phyloP scores from a whole-genome alignment of 1,284 basidiomycete species.

The Irpex sp. region DNA sequence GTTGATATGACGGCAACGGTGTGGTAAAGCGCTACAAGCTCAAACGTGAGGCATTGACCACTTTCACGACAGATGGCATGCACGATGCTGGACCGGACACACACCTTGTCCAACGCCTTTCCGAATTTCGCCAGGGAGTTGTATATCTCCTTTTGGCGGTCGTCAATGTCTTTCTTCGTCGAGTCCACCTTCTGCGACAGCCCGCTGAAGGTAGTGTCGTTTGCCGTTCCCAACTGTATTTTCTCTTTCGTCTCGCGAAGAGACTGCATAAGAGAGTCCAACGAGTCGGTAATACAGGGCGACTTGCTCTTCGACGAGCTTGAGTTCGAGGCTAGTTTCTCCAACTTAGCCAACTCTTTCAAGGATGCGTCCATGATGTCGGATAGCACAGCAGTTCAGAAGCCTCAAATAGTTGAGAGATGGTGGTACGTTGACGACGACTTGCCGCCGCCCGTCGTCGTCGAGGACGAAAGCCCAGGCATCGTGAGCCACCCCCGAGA shows the following conservation, averaged over 20 bases:
- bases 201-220: slow-evolving; percentile 49
- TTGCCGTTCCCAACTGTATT: slow-evolving; percentile 49
- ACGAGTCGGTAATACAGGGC: slow-evolving; percentile 56
- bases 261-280: slow-evolving; percentile 65
- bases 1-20: slow-evolving; percentile 61
- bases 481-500: neutral
- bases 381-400: neutral
- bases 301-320: slow-evolving; percentile 46
- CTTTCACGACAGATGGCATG: slow-evolving; percentile 1
- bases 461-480: neutral
- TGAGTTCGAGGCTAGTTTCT: slow-evolving; percentile 49
- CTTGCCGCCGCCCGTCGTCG: neutral
- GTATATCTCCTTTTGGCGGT: slow-evolving; percentile 86
- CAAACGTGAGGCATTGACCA: neutral
- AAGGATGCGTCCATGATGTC: slow-evolving; percentile 60
- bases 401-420: neutral
- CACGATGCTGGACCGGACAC: slow-evolving; percentile 11
- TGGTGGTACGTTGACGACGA: neutral
- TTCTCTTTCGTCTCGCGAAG: slow-evolving; percentile 58
- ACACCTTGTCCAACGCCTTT: slow-evolving; percentile 87
- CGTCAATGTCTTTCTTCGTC: slow-evolving; percentile 82
- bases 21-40: slow-evolving; percentile 63
- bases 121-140: slow-evolving; percentile 72
- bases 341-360: slow-evolving; percentile 73
- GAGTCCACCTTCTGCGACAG: slow-evolving; percentile 61